Evolutionary conservation across 2,329 filamentous ascomycete genomes (phyloP), one percentile per base, ranked within the genome.

Genomic region (Colletotrichum orbiculare): DNA sequence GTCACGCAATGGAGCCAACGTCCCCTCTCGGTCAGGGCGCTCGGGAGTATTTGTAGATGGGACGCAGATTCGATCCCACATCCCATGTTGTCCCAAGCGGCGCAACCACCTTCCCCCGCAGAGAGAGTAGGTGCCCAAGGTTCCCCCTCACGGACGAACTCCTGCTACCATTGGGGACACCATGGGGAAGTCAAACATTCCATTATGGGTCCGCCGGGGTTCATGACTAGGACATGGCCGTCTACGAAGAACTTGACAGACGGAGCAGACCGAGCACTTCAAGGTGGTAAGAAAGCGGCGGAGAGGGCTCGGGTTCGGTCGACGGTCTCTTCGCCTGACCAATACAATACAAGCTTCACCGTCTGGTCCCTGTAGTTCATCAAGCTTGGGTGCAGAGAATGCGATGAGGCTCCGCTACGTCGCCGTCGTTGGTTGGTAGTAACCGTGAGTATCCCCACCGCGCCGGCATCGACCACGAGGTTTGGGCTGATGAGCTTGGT

Each of bases 71-170:
- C 37, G 48, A 54, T 64, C 56, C 43, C 56, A 47, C 53, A 10
- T 54, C 49, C 5, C 35, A 33, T 38, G 42, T 43, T 39, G 11
- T 39, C 25, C 25, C 43, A 38, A 45, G 37, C 17, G 46, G 52
- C 58, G 58, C 63, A 48, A 62, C 52, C 35, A 62, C 58, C 58
- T 66, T 54, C 58, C 52, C 46, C 48, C 48, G 25, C 46, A 57
- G 17, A 25, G 1, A 12, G 33, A 46, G 35, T 3, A 42, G n/a
- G 33, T 15, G 47, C 13, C 39, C 37, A 38, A 10, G 15, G 15
- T 15, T 38, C 38, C 9, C 33, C 9, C 15, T 39, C 37, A 10
- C 45, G 17, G n/a, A 54, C 7, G 11, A 8, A 17, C 8, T 9
- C n/a, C 43, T n/a, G 38, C 9, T 12, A n/a, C 38, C 45, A 49